Evolutionary conservation across 2,329 filamentous ascomycete species (phyloP), one percentile per base, ranked within the genome.

Genomic region (Claviceps sp.): DNA sequence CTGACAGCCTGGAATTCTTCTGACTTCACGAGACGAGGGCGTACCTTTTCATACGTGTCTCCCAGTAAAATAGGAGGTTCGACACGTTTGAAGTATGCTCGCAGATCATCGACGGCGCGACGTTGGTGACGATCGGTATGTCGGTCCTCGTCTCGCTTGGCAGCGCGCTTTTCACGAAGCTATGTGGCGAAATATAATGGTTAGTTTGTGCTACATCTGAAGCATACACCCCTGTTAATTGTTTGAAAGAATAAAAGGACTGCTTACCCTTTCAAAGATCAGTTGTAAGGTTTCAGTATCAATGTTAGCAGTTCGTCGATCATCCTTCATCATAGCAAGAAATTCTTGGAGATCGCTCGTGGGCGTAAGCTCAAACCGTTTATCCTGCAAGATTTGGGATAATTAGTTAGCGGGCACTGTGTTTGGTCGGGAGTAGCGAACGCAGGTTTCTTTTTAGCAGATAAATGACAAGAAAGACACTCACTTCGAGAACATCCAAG

Each of bases 331-430:
- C 61, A 93, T 74, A 63, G 79, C 75, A 65, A 84, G 73, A 72
- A 97, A 97, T 63, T 95, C 89, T 64, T 95, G 86, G 67, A 94
- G 83, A 47, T 87, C 84, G 61, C 90, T 96, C 62, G 87, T 85
- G 57, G 85, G 77, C 58, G 85, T 89, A 61, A 97, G 82, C 68
- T 96, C 90, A 76, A 89, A 95, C 62, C 84, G 87, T 74, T 88
- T 87, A 70, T 95, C 89, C 87, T 94, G 60, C 44, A 26, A 38
- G 26, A 16, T 30, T 46, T 11, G 8, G 4, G 5, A 14, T n/a
- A 8, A 51, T 42, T 37, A 18, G 58, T 62, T 50, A 59, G 54
- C 6, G 20, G 26, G 18, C 4, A 42, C 38, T 30, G 22, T 41
- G 9, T 18, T 6, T 18, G 16, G 9, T 20, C 13, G 4, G 6